These are phyloP conservation scores for Heimioporus sp. DNA, from an alignment of 768 basidiomycete genomes.

Conservation along the genomic window DNA sequence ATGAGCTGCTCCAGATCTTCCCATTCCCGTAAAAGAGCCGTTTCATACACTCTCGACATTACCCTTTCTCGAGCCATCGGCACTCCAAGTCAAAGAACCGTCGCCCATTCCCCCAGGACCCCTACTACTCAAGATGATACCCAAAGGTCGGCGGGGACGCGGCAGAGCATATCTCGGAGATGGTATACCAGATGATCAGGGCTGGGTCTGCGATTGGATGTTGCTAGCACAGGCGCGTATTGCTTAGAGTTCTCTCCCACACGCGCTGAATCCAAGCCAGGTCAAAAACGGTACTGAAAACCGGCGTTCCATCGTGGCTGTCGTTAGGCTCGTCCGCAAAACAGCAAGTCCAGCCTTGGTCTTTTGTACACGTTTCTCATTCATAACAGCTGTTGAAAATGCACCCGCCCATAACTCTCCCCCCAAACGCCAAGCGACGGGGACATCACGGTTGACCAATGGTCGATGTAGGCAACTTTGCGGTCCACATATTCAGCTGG, in stretches of 20 bases:
- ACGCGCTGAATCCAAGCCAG: constrained; percentile 32
- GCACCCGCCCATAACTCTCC: constrained; percentile 58
- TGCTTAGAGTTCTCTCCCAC: background rate
- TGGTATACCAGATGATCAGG: too few relatives aligned
- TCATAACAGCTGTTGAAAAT: constrained; percentile 51
- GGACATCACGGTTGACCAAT: constrained; percentile 77
- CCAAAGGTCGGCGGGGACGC: constrained; percentile 62
- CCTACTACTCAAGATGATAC: constrained; percentile 50
- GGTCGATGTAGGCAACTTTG: constrained; percentile 80
- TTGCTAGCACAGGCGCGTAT: constrained; percentile 67
- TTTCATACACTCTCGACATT: constrained; percentile 56
- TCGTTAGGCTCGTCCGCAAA: constrained; percentile 68
- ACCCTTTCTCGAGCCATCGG: constrained; percentile 65
- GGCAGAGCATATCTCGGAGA: constrained; percentile 69
- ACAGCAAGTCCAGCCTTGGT: constrained; percentile 44
- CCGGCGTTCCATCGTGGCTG: constrained; percentile 72
- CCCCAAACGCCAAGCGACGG: constrained; percentile 60
- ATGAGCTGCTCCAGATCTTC: constrained; percentile 43
- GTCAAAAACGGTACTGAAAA: constrained; percentile 85
- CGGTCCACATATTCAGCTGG: constrained; percentile 71
- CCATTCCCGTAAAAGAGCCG: constrained; percentile 51
- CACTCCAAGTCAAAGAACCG: constrained; percentile 54
- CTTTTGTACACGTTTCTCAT: constrained; percentile 8
- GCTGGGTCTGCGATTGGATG: too few relatives aligned
- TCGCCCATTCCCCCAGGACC: constrained; percentile 53